Evolutionary conservation across 345 rosid species (phyloP).

Genomic region (Eucalyptus viminalis): DNA sequence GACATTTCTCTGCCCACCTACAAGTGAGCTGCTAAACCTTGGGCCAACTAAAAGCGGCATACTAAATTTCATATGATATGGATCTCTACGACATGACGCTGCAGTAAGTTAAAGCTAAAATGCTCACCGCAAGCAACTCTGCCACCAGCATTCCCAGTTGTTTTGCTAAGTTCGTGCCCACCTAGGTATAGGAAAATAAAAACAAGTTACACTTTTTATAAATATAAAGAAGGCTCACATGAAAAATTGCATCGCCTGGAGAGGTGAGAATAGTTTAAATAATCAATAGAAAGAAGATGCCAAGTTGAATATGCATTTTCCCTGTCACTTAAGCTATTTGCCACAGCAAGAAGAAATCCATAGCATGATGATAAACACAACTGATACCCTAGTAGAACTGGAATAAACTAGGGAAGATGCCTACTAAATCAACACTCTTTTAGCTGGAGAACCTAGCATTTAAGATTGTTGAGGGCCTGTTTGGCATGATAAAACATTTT

Average conservation of each 20-base stretch:
- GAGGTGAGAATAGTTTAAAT: not conserved
- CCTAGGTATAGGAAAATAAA: conserved; percentile 20
- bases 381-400: not conserved
- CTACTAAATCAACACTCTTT: not conserved
- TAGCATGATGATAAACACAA: not conserved
- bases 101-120: not conserved
- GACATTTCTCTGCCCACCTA: not conserved
- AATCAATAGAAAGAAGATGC: not conserved
- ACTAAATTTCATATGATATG: not conserved
- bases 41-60: not conserved
- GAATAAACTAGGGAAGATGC: not conserved
- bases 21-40: not conserved
- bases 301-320: not conserved
- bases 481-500: not conserved
- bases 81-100: not conserved
- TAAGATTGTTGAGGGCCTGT: not conserved
- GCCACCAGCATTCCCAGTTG: conserved; percentile 93
- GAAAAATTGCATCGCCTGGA: not conserved
- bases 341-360: not conserved
- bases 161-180: conserved; percentile 83
- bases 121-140: conserved; percentile 81
- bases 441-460: not conserved
- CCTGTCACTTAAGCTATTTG: not conserved
- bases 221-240: not conserved
- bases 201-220: not conserved